Conservation (phyloP, 2,329 filamentous ascomycete genomes). For the Clonostachys sp. region DNA sequence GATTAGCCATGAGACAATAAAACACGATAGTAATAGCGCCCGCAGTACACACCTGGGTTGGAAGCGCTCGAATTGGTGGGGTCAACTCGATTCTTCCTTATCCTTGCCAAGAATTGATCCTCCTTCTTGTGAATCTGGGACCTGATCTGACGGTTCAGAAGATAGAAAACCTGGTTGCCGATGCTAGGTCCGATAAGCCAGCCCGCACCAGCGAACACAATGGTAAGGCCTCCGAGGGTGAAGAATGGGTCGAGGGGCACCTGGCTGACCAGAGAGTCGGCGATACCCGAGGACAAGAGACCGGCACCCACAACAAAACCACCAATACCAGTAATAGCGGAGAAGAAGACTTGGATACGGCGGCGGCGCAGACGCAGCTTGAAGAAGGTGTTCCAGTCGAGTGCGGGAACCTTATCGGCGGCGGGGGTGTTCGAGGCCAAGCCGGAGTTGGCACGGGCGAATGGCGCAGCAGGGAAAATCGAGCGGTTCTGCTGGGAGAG, state of each 20-base stretch:
- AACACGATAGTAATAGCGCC: background rate
- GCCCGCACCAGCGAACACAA: conserved; percentile 73
- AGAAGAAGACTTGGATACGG: conserved; percentile 76
- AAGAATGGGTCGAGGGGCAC: conserved; percentile 86
- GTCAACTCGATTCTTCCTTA: conserved; percentile 90
- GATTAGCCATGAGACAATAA: background rate
- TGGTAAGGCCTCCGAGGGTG: conserved; percentile 74
- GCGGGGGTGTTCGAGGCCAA: conserved; percentile 5
- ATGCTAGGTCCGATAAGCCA: conserved; percentile 85
- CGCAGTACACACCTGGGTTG: conserved; percentile 61
- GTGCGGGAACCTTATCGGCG: conserved; percentile 23
- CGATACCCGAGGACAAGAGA: conserved; percentile 65
- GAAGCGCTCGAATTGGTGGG: conserved; percentile 82
- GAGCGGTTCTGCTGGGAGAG: no score
- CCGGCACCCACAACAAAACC: conserved; percentile 59
- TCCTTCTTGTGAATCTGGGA: conserved; percentile 82
- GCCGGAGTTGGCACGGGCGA: no score
- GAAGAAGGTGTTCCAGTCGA: conserved; percentile 93
- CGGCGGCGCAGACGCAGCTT: conserved; percentile 80
- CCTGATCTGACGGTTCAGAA: conserved; percentile 67
- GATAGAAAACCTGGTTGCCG: conserved; percentile 75
- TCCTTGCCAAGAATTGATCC: conserved; percentile 84
- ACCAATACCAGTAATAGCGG: conserved; percentile 57
- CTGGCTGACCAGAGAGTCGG: conserved; percentile 66
- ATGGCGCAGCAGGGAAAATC: no score